Evolutionary conservation across 2,329 filamentous ascomycete species (phyloP).

Genomic region (Ophiosphaerella herpotricha): DNA sequence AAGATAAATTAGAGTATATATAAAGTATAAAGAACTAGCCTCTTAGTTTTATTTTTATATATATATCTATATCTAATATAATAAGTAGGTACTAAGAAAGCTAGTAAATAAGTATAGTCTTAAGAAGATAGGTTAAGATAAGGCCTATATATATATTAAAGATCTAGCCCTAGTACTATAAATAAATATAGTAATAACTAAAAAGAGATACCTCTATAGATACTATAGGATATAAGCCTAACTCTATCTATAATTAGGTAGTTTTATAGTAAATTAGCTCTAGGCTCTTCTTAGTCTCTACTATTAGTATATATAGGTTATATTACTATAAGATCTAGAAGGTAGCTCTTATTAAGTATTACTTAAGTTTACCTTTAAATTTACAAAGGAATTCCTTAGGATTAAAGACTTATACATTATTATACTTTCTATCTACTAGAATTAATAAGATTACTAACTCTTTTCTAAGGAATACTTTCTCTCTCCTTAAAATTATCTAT

Average conservation of each 20-base stretch:
- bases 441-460: neutral
- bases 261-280: constrained; percentile 1
- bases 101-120: constrained; percentile 21
- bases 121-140: constrained; percentile 16
- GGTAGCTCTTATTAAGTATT: constrained; percentile 5
- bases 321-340: constrained; percentile 2
- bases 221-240: constrained; percentile 2
- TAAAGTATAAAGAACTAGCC: constrained; percentile 6
- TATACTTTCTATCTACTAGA: neutral
- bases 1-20: constrained; percentile 16
- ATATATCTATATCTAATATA: constrained; percentile 8
- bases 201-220: constrained; percentile 2
- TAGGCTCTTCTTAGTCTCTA: constrained; percentile 4
- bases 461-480: constrained; percentile 40
- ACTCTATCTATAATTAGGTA: constrained; percentile 1
- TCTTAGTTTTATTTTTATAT: neutral
- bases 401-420: constrained; percentile 3
- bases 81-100: constrained; percentile 17
- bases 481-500: constrained; percentile 39
- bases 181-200: neutral
- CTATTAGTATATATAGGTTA: constrained; percentile 7
- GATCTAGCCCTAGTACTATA: constrained; percentile 14
- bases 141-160: constrained; percentile 15
- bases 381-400: constrained; percentile 8
- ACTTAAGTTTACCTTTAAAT: constrained; percentile 6